A percentile compares a stretch with the other conserved stretches of the same genome.
phyloP scores from a whole-genome alignment of 2,329 filamentous ascomycete genomes.

The Cytospora piceae region DNA sequence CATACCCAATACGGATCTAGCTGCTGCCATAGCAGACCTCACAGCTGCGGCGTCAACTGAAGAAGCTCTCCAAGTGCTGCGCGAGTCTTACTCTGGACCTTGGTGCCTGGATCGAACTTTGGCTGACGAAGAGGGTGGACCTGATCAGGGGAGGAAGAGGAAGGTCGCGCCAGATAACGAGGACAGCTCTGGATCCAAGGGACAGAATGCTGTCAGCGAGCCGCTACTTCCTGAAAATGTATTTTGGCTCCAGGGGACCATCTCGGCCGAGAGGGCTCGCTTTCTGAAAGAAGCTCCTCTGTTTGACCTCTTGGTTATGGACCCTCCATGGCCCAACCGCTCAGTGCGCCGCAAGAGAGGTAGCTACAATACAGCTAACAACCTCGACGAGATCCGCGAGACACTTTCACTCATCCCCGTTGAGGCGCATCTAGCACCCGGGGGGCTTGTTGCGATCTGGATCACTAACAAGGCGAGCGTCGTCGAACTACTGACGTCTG shows the following conservation, averaged over 20 bases:
- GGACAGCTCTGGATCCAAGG: conserved; percentile 22
- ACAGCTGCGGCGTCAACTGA: conserved; percentile 55
- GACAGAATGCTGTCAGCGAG: conserved; percentile 20
- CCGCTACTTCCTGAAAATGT: conserved; percentile 47
- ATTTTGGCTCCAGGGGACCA: conserved; percentile 53
- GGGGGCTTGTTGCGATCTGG: conserved; percentile 72
- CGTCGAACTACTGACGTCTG: conserved; percentile 56
- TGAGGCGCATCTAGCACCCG: conserved; percentile 52
- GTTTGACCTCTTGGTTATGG: conserved; percentile 72
- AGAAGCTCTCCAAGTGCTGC: conserved; percentile 47
- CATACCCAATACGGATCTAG: conserved; percentile 41
- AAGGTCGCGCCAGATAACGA: conserved; percentile 6
- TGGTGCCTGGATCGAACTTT: conserved; percentile 51
- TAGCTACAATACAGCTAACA: conserved; percentile 52
- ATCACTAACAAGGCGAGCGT: conserved; percentile 72
- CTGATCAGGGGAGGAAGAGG: conserved; percentile 26
- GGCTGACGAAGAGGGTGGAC: not conserved
- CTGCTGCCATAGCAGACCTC: conserved; percentile 57
- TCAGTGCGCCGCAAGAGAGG: conserved; percentile 66
- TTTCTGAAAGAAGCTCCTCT: conserved; percentile 50
- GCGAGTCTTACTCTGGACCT: conserved; percentile 44
- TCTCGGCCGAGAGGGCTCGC: conserved; percentile 44
- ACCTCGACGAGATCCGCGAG: conserved; percentile 49
- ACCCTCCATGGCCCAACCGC: conserved; percentile 82
- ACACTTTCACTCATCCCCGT: conserved; percentile 63